phyloP scores from a whole-genome alignment of 768 basidiomycete species.

The Hirschioporus abietinus region DNA sequence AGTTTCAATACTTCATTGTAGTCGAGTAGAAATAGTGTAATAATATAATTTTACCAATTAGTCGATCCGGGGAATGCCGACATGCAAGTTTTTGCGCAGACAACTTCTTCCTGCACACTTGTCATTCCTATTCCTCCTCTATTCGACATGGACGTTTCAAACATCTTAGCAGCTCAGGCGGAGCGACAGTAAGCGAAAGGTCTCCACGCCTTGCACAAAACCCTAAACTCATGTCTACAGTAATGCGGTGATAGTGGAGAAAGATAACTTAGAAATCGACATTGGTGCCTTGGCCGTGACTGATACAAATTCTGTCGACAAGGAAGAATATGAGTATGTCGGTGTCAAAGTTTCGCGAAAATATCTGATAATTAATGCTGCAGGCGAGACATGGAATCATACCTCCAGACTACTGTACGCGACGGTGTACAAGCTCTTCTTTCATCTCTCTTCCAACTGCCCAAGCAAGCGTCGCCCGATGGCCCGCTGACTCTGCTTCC shows the following conservation, averaged over 20 bases:
- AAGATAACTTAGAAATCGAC: conserved; percentile 78
- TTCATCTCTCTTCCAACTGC: conserved; percentile 75
- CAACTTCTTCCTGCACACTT: not conserved
- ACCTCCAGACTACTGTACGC: conserved; percentile 72
- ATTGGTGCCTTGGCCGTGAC: conserved; percentile 78
- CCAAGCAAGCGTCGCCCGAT: conserved; percentile 66
- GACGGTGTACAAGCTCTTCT: conserved; percentile 82
- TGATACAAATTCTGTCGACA: conserved; percentile 83
- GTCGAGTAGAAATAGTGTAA: conserved; percentile 5
- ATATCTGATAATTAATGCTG: conserved; percentile 5
- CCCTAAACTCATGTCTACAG: conserved; percentile 30
- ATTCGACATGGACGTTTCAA: conserved; percentile 76
- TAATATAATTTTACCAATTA: no score
- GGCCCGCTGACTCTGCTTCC: conserved; percentile 85
- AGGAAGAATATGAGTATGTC: conserved; percentile 74
- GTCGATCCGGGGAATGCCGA: not conserved
- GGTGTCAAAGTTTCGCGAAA: not conserved
- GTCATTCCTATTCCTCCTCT: not conserved
- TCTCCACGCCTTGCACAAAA: not conserved
- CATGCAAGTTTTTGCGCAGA: not conserved
- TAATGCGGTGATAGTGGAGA: conserved; percentile 65
- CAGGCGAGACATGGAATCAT: conserved; percentile 75
- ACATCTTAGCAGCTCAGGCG: conserved; percentile 67
- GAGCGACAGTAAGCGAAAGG: conserved; percentile 55
- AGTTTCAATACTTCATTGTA: conserved; percentile 6